Evolutionary conservation across 768 basidiomycete species (phyloP).

Genomic region (Amanita pallidorosea): DNA sequence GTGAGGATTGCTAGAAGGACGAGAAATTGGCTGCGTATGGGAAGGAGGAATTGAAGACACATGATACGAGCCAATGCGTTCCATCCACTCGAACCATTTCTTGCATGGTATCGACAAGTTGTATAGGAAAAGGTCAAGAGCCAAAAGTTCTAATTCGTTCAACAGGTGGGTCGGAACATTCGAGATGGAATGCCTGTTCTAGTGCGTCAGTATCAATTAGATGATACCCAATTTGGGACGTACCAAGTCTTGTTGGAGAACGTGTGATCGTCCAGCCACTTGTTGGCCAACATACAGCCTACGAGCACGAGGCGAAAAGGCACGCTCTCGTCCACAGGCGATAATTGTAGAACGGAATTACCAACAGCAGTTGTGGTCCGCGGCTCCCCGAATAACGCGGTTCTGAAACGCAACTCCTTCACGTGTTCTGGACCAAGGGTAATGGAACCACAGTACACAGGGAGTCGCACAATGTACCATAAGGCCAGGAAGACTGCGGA

Average conservation of each 20-base stretch:
- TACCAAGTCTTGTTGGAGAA: conserved; percentile 88
- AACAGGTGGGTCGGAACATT: conserved; percentile 59
- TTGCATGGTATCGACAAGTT: conserved; percentile 55
- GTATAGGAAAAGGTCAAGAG: conserved; percentile 60
- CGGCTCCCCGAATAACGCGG: conserved; percentile 45
- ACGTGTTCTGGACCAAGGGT: conserved; percentile 38
- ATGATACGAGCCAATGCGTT: conserved; percentile 56
- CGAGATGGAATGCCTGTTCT: conserved; percentile 66
- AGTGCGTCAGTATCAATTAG: conserved; percentile 5
- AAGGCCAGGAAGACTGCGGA: conserved; percentile 69
- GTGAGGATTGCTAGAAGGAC: conserved; percentile 65
- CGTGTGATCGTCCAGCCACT: conserved; percentile 83
- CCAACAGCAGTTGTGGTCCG: background rate
- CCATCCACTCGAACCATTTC: conserved; percentile 67
- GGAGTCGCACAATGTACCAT: conserved; percentile 76
- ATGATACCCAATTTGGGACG: conserved; percentile 12
- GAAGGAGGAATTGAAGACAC: conserved; percentile 45
- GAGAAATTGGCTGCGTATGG: conserved; percentile 66
- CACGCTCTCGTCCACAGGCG: conserved; percentile 43
- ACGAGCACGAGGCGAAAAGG: conserved; percentile 69
- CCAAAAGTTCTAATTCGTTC: conserved; percentile 62
- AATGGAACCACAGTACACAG: conserved; percentile 51
- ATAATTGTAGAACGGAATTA: conserved; percentile 12
- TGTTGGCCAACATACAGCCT: conserved; percentile 80
- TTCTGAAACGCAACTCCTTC: conserved; percentile 56